Evolutionary conservation across 2,329 filamentous ascomycete species (phyloP).

Genomic region (Pseudogymnoascus pannorum): DNA sequence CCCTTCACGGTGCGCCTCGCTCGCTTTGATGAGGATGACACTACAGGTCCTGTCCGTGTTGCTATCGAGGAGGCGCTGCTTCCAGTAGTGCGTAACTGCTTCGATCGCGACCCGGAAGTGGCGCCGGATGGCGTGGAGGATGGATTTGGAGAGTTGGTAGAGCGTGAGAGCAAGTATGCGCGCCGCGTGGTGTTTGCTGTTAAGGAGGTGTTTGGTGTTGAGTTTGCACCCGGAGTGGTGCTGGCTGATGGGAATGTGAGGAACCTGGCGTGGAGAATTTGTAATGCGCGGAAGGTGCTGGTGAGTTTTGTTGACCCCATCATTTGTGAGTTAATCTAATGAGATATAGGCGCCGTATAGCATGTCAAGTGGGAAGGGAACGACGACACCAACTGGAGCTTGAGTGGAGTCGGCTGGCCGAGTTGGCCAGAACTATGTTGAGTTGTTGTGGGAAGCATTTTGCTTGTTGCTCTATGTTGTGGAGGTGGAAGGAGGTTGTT

Average conservation of each 20-base stretch:
- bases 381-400: slow-evolving; percentile 19
- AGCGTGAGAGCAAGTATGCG: slow-evolving; percentile 82
- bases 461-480: background rate
- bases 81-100: slow-evolving; percentile 81
- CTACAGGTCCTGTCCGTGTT: slow-evolving; percentile 53
- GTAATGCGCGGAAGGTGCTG: slow-evolving; percentile 90
- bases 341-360: slow-evolving; percentile 18
- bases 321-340: background rate
- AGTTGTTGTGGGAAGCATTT: slow-evolving; percentile 3
- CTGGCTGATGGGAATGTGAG: slow-evolving; percentile 83
- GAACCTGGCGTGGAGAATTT: slow-evolving; percentile 90
- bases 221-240: slow-evolving; percentile 89
- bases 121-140: slow-evolving; percentile 75
- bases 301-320: slow-evolving; percentile 44
- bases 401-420: background rate
- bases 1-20: slow-evolving; percentile 86
- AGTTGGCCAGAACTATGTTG: background rate
- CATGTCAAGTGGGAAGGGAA: slow-evolving; percentile 28
- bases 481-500: slow-evolving; percentile 1
- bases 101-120: slow-evolving; percentile 86
- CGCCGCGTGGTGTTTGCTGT: slow-evolving; percentile 89
- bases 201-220: slow-evolving; percentile 93
- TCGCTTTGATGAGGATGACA: slow-evolving; percentile 70
- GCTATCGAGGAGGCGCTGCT: slow-evolving; percentile 72
- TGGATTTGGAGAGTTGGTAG: slow-evolving; percentile 75